Evolutionary conservation across 1,139 yeast species (phyloP).

Genomic region (Suhomyces choctaworum): DNA sequence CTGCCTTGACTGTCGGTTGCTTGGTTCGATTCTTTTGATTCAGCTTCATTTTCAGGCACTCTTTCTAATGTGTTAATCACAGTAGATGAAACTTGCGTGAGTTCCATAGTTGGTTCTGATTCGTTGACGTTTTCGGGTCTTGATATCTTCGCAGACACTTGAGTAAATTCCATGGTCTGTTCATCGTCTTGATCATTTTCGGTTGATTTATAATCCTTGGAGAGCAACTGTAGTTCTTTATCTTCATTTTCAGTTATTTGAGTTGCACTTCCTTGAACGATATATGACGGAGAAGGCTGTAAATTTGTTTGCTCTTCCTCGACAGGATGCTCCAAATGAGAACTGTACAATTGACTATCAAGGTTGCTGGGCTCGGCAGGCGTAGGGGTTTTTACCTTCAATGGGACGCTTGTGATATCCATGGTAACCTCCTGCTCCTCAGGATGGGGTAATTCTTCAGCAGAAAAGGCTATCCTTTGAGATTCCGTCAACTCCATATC

Average conservation of each 20-base stretch:
- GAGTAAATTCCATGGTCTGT: conserved; percentile 18
- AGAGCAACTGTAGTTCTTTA: background rate
- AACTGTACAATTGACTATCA: conserved; percentile 1
- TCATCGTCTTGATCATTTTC: conserved; percentile 10
- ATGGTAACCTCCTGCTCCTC: conserved; percentile 5
- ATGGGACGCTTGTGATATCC: conserved; percentile 9
- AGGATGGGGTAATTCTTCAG: conserved; percentile 1
- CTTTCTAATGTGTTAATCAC: background rate
- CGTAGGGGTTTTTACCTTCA: conserved; percentile 10
- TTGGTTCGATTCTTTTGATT: background rate
- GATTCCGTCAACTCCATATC: conserved; percentile 28
- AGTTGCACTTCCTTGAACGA: background rate
- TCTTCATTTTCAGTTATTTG: conserved; percentile 1
- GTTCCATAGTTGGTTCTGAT: conserved; percentile 7
- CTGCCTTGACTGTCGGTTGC: conserved; percentile 1
- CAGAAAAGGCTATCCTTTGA: conserved; percentile 3
- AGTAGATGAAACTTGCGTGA: conserved; percentile 12
- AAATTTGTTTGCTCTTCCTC: background rate
- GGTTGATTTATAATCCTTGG: background rate
- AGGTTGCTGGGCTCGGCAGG: conserved; percentile 18
- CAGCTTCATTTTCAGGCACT: no score
- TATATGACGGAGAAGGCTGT: background rate
- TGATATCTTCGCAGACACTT: conserved; percentile 1
- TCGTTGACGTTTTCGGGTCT: background rate
- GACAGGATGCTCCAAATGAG: background rate